These are phyloP conservation scores for Hippophae tibetana DNA, from an alignment of 306 rosid genomes.

Conservation along the genomic window DNA sequence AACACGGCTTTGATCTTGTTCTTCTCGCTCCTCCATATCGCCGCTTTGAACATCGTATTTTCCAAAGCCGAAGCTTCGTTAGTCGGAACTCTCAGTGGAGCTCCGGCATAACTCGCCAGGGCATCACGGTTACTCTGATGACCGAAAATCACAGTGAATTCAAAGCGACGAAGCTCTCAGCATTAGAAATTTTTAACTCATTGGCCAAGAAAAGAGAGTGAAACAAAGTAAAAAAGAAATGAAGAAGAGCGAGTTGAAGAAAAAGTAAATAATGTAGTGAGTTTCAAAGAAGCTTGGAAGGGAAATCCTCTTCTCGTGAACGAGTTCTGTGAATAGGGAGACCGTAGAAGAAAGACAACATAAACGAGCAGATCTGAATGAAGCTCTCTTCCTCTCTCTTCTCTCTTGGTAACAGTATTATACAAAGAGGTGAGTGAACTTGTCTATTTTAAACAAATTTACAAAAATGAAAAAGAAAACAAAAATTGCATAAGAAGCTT, in stretches of 20 bases:
- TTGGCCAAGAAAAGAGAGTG: not conserved
- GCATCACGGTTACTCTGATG: constrained; percentile 15
- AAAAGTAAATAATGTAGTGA: constrained; percentile 8
- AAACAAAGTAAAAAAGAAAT: constrained; percentile 6
- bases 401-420: constrained; percentile 16
- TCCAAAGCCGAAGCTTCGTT: constrained; percentile 6
- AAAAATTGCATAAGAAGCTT: constrained; percentile 40
- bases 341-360: constrained; percentile 5
- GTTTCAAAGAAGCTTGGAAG: constrained; percentile 10
- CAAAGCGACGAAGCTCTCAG: constrained; percentile 2
- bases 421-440: constrained; percentile 15
- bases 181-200: constrained; percentile 8
- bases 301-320: constrained; percentile 3
- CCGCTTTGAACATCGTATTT: constrained; percentile 65
- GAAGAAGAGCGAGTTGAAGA: constrained; percentile 2
- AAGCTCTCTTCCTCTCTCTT: constrained; percentile 9
- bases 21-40: constrained; percentile 88
- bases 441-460: not conserved
- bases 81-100: constrained; percentile 20
- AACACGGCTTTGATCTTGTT: constrained; percentile 62
- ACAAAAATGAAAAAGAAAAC: not conserved
- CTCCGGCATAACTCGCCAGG: constrained; percentile 7
- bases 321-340: constrained; percentile 6
- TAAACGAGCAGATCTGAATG: constrained; percentile 32
- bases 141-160: constrained; percentile 20